Base-by-base conservation (phyloP, 163 green algal species). In the Prototheca cutis region DNA sequence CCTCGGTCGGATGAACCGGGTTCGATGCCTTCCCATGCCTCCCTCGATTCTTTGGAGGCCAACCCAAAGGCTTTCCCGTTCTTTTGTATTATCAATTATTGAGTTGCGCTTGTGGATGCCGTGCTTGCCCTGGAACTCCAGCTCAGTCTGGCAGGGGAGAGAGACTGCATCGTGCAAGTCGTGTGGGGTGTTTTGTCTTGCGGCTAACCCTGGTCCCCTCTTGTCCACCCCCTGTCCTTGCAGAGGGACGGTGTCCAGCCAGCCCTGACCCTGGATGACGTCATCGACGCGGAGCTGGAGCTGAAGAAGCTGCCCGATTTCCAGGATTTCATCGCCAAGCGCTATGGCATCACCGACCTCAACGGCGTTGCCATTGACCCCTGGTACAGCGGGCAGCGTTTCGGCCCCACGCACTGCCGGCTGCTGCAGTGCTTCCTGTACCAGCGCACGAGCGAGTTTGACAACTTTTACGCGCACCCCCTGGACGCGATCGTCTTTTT, bases 401-500 rank as follows among this genome's bases (percentile, higher is more conserved):
- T 40, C 18, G 64, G 64, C 40, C 10, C 32, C 19, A 39, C 58
- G 10, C 49, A 76, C n/a, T 49, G 68, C 3, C 70, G 82, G 24
- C 65, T 89, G 17, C 71, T 89, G 36, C 78, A 90, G 73, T 78
- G 67, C 58, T 87, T 92, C 70, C 62, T 89, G 53, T 92, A 92
- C 65, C 52, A 68, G 15, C 68, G 78, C 32, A 65, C 70, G 58
- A 56, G 54, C 53, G 65, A 69, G 10, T 67, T 78, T 51, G 84
- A 91, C 75, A 84, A 84, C 63, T 58, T 75, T 27, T 87, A 89
- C 49, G 77, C 81, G 0, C 76, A 87, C 63, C 81, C 81, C 1
- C 56, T 87, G 25, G 80, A 86, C 65, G 47, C 80, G 28, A 36
- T 86, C 29, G 70, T 80, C 5, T 61, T 86, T 13, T 78, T 84